These are phyloP conservation scores for Combretum micranthum DNA, from an alignment of 345 rosid genomes.

Conservation along the genomic window DNA sequence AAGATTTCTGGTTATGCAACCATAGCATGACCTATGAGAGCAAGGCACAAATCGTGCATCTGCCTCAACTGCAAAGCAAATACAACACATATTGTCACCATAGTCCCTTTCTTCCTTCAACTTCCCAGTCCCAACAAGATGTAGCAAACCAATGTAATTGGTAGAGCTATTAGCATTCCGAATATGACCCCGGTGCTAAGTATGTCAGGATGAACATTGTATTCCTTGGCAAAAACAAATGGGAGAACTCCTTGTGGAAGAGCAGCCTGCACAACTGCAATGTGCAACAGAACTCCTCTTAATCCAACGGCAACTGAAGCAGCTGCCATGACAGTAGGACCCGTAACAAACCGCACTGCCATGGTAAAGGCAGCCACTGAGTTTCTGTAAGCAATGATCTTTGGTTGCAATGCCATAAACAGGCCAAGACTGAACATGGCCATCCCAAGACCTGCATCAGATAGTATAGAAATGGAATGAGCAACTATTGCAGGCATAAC, in stretches of 20 bases:
- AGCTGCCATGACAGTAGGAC: slow-evolving; percentile 53
- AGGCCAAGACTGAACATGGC: too few species aligned
- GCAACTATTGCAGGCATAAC: slow-evolving; percentile 83
- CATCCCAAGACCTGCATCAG: slow-evolving; percentile 88
- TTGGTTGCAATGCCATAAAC: slow-evolving; percentile 77
- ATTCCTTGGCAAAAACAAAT: slow-evolving; percentile 73
- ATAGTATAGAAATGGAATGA: slow-evolving; percentile 83
- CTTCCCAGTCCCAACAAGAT: slow-evolving; percentile 47
- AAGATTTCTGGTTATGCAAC: slow-evolving; percentile 91
- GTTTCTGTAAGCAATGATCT: slow-evolving; percentile 57
- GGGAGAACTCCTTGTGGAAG: slow-evolving; percentile 83
- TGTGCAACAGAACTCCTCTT: too few species aligned
- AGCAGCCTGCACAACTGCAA: slow-evolving; percentile 82
- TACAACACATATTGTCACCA: slow-evolving; percentile 70
- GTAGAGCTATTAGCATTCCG: slow-evolving; percentile 75
- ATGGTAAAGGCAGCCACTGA: slow-evolving; percentile 56
- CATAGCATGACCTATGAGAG: slow-evolving; percentile 76
- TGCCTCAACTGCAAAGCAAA: slow-evolving; percentile 61
- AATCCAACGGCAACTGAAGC: slow-evolving; percentile 50
- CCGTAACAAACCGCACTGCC: slow-evolving; percentile 51
- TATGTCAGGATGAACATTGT: slow-evolving; percentile 65
- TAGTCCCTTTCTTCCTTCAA: slow-evolving; percentile 31
- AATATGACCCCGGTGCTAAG: slow-evolving; percentile 77
- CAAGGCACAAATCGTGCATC: slow-evolving; percentile 74
- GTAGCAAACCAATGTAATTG: slow-evolving; percentile 66